Percentiles rank a stretch among this genome's conserved stretches.
Conservation (phyloP, 2,329 filamentous ascomycete genomes). For the Aspergillus fijiensis region DNA sequence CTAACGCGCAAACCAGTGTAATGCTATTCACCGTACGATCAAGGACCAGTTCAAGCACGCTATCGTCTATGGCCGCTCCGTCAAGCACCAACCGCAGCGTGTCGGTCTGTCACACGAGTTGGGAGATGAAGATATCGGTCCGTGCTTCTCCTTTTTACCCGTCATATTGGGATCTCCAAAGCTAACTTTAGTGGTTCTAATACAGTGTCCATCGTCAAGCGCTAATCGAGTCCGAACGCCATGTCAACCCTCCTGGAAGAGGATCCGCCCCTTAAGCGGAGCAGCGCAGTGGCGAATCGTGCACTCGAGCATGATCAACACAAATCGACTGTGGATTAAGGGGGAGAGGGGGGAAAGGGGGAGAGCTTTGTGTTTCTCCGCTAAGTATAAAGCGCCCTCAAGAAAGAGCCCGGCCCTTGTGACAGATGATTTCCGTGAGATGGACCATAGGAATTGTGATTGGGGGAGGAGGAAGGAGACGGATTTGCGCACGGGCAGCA, state of each 20-base stretch:
- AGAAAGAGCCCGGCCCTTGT: conserved; percentile 29
- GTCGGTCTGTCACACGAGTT: conserved; percentile 90
- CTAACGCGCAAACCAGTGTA: conserved; percentile 66
- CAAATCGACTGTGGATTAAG: conserved; percentile 18
- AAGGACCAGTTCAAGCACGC: conserved; percentile 93
- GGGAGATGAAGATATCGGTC: conserved; percentile 95
- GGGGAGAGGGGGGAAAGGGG: not conserved
- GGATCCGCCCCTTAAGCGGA: conserved; percentile 27
- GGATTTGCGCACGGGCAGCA: conserved; percentile 25
- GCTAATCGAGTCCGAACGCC: conserved; percentile 46
- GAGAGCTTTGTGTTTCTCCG: conserved; percentile 12
- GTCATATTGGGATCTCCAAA: conserved; percentile 10
- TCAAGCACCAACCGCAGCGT: conserved; percentile 97
- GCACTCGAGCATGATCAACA: conserved; percentile 17
- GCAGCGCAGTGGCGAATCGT: conserved; percentile 28
- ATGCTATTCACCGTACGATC: conserved; percentile 94
- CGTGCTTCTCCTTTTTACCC: conserved; percentile 36
- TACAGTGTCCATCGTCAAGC: conserved; percentile 67
- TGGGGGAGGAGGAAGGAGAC: conserved; percentile 9
- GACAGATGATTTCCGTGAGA: conserved; percentile 28
- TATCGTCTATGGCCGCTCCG: conserved; percentile 94
- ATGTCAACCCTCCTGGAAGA: conserved; percentile 17
- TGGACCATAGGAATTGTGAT: conserved; percentile 23
- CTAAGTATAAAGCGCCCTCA: conserved; percentile 17
- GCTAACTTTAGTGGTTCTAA: conserved; percentile 23